Base-by-base conservation (phyloP, 1,284 basidiomycete genomes). In the Tylopilus sp. region DNA sequence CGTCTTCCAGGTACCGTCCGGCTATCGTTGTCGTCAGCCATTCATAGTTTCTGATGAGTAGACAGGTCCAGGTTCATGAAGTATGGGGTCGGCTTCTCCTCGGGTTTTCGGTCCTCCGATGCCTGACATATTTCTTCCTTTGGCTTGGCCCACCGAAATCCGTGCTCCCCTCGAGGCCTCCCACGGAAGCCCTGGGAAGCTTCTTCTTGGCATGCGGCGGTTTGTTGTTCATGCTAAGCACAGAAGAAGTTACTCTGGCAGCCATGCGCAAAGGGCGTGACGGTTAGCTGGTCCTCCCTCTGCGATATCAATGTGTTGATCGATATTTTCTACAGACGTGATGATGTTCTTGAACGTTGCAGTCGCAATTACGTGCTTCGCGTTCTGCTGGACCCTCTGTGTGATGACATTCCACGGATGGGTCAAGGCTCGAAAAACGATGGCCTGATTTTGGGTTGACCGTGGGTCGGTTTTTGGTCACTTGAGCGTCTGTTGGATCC, bases 11-110 rank as follows among this genome's bases (percentile, higher is more conserved):
- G 85, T 81, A 57, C 42, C 13, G 18, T 2, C 10, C 2, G 54
- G 21, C 6, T 28, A 30, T 9, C 29, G 11, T 16, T 10, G 4
- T 2, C 21, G 21, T 21, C 18, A 13, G 8, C 2, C 30, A 37
- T 47, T 48, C 33, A 33, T 36, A 39, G 10, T 50, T 31, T 48
- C 42, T 53, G 28, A 56, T 25, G 9, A 49, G 25, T 12, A 11
- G 21, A 60, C 59, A 86, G 78, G 86, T 95, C 37, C 81, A 91
- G 66, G 89, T 98, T 49, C 96, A 98, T 68, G 70, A 77, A 41
- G 76, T 98, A 1, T 98, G 96, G 95, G 95, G 95, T 41, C 81
- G 84, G 68, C 76, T 96, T n/a, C 81, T 98, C n/a, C 77, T 86
- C 23, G 86, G 76, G 2, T 95, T 91, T 65, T 77, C 86, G 2